A percentile compares a stretch with the other conserved stretches of the same genome.
Conservation (phyloP, 805 yeast species). For the Wickerhamomyces bovis region DNA sequence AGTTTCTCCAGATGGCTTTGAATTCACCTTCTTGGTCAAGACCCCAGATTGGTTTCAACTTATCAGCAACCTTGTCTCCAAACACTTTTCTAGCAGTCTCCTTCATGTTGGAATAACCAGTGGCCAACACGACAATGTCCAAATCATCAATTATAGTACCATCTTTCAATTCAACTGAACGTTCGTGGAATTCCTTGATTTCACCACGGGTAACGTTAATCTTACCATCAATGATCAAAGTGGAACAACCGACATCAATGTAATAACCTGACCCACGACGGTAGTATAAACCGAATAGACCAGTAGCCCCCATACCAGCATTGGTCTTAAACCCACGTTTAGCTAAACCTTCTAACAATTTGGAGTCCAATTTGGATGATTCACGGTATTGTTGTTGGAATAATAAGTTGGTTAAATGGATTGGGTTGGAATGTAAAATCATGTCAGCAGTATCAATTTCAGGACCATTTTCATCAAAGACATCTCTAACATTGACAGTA, state of each 20-base stretch:
- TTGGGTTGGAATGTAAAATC: constrained; percentile 31
- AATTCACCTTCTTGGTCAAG: constrained; percentile 39
- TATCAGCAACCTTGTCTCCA: constrained; percentile 32
- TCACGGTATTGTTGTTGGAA: constrained; percentile 34
- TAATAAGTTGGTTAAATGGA: constrained; percentile 27
- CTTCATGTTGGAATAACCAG: constrained; percentile 38
- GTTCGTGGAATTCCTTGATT: constrained; percentile 31
- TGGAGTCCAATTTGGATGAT: constrained; percentile 28
- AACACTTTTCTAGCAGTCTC: constrained; percentile 34
- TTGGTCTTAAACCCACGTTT: constrained; percentile 34
- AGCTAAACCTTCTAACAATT: constrained; percentile 27
- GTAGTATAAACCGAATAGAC: constrained; percentile 34
- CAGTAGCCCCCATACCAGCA: constrained; percentile 38
- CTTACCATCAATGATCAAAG: constrained; percentile 33
- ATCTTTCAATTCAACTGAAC: constrained; percentile 34
- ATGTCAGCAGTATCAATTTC: constrained; percentile 34
- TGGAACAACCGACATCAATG: constrained; percentile 40
- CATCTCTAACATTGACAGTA: constrained; percentile 26
- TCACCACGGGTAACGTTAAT: constrained; percentile 32
- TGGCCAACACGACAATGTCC: constrained; percentile 38
- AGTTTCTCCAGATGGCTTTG: constrained; percentile 31
- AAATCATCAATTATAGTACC: constrained; percentile 30
- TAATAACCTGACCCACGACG: constrained; percentile 43
- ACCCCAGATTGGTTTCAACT: constrained; percentile 35
- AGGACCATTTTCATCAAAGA: constrained; percentile 33